Evolutionary conservation across 805 yeast genomes (phyloP), one percentile per base, ranked within the genome.

Genomic region (Teunomyces lycoperdinae): DNA sequence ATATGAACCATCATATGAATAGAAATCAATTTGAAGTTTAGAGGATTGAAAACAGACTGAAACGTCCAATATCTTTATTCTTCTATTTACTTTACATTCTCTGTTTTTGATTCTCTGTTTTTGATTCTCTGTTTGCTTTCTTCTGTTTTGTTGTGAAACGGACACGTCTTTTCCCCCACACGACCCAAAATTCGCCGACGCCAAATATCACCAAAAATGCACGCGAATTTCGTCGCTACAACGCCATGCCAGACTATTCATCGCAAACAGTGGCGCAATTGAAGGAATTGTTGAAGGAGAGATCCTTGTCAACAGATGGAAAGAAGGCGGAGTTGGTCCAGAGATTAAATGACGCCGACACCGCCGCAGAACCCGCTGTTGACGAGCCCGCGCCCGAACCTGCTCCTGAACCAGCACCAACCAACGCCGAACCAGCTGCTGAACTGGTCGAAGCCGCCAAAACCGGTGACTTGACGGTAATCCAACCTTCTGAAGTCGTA

Each of bases 261-360:
- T 60, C 83, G n/a, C 76, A 80, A 53, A 85, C 91, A 2, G 97
- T 90, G 44, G 83, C 85, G 14, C 96, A 90, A 71, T 77, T 92
- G 66, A 91, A 88, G 64, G 96, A 87, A 52, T 60, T 80, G 48
- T 77, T 92, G 57, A 84, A 85, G 57, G 67, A 76, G 17, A 82
- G 83, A 51, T 86, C 85, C 1, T 77, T 92, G 44, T 64, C 94
- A 2, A 72, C 74, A 5, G 79, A 79, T 34, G 98, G 98, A 17
- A 83, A 88, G 57, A 92, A 92, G 66, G 83, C 85, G 38, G 97
- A 89, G 45, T 70, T 87, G 55, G 71, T 87, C 48, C 78, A 78
- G 11, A 77, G 94, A 57, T 70, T 87, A 52, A 79, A 74, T 50
- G 89, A 82, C 51, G 65, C 36, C 13, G 53, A 45, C 9, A 46